Evolutionary conservation across 2,329 filamentous ascomycete species (phyloP), one percentile per base, ranked within the genome.

Genomic region (Zasmidium cellare): DNA sequence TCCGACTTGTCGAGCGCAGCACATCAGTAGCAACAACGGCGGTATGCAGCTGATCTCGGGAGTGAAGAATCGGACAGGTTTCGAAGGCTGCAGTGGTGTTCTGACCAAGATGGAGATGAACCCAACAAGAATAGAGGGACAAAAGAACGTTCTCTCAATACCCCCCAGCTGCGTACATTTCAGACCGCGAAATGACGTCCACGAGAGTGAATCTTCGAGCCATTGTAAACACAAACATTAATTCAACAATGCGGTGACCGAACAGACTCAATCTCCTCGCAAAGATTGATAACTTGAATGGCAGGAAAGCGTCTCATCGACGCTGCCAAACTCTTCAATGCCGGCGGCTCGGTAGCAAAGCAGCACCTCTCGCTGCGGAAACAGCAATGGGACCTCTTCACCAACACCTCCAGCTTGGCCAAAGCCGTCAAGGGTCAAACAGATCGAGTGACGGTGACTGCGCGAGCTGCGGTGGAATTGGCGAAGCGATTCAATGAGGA

Each of bases 341-440:
- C 77, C 60, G 74, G 77, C 53, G 72, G 71, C 62, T 71, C 75
- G 31, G 69, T 82, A 60, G 77, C 77, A 7, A 76, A 76, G 63
- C 76, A 85, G 71, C 86, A 88, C 69, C 72, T 85, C 56, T 76
- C 76, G 45, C 79, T 87, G 50, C 84, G 85, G 20, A 77, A 80
- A 54, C 80, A 81, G 55, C 86, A 89, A 71, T 76, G 87, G 66
- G 83, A 88, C 69, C 73, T 84, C 49, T 88, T 84, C 72, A 84
- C 77, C 51, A 80, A 82, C 64, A 89, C 87, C 0, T 89, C 87
- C 2, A 84, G 83, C 25, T 72, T 90, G 49, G 83, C 84, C 24
- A 86, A 84, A 69, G 82, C 83, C 14, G 77, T 87, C 56, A 85
- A 85, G 70, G 78, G 71, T 52, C 85, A 87, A 73, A 83, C 82